These are phyloP conservation scores for Talaromyces liani DNA, from an alignment of 495 filamentous ascomycete species.

Conservation along the genomic window DNA sequence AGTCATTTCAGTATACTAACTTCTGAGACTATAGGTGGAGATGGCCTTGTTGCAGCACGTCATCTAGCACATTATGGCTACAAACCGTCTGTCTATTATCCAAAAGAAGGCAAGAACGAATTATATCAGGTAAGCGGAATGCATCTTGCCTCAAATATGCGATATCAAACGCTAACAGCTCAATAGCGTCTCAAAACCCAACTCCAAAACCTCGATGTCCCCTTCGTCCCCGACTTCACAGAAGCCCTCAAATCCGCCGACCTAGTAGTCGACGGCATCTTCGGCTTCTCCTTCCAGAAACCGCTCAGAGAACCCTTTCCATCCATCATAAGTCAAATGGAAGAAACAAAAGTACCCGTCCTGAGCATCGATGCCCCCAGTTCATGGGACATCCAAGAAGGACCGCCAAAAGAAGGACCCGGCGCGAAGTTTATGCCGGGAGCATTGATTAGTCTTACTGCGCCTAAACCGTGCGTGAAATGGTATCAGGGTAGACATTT, in stretches of 20 bases:
- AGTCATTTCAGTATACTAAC: background rate
- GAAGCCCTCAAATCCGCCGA: constrained; percentile 57
- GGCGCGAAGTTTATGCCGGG: constrained; percentile 73
- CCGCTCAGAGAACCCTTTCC: constrained; percentile 86
- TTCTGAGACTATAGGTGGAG: constrained; percentile 54
- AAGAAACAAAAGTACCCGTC: constrained; percentile 64
- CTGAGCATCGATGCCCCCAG: constrained; percentile 87
- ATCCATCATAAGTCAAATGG: constrained; percentile 67
- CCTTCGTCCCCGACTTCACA: constrained; percentile 77
- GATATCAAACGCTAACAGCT: background rate
- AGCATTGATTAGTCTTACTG: constrained; percentile 80
- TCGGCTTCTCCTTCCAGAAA: constrained; percentile 94
- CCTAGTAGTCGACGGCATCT: constrained; percentile 89
- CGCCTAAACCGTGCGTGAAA: constrained; percentile 87
- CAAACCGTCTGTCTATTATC: constrained; percentile 83
- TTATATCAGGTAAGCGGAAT: constrained; percentile 60
- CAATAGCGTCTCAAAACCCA: constrained; percentile 71
- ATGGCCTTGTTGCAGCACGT: constrained; percentile 89
- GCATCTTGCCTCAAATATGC: background rate
- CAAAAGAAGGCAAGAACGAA: constrained; percentile 82
- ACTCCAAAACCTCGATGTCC: constrained; percentile 71
- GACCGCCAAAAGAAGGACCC: constrained; percentile 70
- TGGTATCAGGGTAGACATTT: constrained; percentile 82
- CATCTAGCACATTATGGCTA: constrained; percentile 96
- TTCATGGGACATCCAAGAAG: constrained; percentile 85